Percentiles rank a stretch among this genome's conserved stretches.
Conservation (phyloP, 2,329 filamentous ascomycete genomes). For the Podosphaera xanthii region DNA sequence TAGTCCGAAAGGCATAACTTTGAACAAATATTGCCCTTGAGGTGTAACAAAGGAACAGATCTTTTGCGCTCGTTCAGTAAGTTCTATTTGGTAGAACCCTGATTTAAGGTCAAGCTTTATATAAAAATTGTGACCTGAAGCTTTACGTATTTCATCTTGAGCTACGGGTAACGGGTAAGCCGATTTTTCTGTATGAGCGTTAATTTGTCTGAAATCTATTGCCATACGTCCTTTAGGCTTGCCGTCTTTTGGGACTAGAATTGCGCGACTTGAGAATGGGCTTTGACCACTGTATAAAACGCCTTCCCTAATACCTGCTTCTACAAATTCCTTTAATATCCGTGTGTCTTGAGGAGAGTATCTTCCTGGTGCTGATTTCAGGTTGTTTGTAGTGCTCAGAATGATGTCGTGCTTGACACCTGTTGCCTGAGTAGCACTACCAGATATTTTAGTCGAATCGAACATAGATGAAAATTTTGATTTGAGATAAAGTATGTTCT, state of each 20-base stretch:
- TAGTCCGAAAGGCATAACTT: background rate
- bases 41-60: background rate
- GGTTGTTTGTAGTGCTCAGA: background rate
- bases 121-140: background rate
- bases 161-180: background rate
- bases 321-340: background rate
- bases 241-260: background rate
- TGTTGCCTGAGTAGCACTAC: background rate
- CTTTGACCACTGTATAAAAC: background rate
- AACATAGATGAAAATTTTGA: too few relatives aligned
- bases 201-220: background rate
- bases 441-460: background rate
- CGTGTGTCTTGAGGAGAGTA: background rate
- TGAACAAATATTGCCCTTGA: background rate
- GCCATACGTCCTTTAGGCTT: background rate
- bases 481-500: too few relatives aligned
- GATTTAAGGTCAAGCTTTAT: constrained; percentile 1
- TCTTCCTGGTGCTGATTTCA: background rate
- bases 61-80: background rate
- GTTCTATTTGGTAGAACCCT: background rate
- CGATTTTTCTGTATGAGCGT: background rate
- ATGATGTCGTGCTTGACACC: background rate
- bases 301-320: background rate
- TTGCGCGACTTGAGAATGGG: background rate
- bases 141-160: background rate